Evolutionary conservation across 352 stramenopile genomes (phyloP), one percentile per base, ranked within the genome.

Genomic region (Phytophthora fragariae): DNA sequence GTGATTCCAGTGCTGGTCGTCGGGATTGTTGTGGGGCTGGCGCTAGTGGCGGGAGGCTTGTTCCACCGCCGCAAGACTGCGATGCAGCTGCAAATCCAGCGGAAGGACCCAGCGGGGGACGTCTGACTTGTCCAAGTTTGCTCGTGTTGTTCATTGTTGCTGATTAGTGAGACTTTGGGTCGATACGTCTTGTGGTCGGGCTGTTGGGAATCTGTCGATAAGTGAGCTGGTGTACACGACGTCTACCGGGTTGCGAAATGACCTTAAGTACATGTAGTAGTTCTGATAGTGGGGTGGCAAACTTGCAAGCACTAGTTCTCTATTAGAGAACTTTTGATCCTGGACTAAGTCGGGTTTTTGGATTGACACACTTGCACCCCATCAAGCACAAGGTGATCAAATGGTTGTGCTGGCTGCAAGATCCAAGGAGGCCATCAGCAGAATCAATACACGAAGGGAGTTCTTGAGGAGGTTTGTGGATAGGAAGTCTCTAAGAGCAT

Each of bases 1-100:
- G 62, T 84, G 6, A 47, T 90, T 7, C 85, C 85, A 0, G 81
- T 90, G 62, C 60, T 90, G 2, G 84, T 91, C 31, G 69, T 83
- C 8, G 83, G 81, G 8, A 59, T 83, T 35, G 35, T 87, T 11
- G 21, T 84, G 11, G 81, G 83, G 7, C 15, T 88, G 6, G 77
- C 29, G 0, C 60, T 89, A 6, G 55, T 76, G 2, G 80, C 17
- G 15, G 76, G 67, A 10, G 83, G 83, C 5, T 55, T 89, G 55
- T 75, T 81, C 15, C 78, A 86, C 68, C 79, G 80, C 50, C 77
- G 76, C 14, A 81, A 76, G 55, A 60, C 72, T 29, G 74, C 72
- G 21, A 83, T 62, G 59, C 44, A 76, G 46, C 66, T 66, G 33
- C 47, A 78, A 31, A 41, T 17, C n/a, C 55, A 59, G 29, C 35